Evolutionary conservation across 352 stramenopile genomes (phyloP), one percentile per base, ranked within the genome.

Genomic region (Peronospora farinosa): DNA sequence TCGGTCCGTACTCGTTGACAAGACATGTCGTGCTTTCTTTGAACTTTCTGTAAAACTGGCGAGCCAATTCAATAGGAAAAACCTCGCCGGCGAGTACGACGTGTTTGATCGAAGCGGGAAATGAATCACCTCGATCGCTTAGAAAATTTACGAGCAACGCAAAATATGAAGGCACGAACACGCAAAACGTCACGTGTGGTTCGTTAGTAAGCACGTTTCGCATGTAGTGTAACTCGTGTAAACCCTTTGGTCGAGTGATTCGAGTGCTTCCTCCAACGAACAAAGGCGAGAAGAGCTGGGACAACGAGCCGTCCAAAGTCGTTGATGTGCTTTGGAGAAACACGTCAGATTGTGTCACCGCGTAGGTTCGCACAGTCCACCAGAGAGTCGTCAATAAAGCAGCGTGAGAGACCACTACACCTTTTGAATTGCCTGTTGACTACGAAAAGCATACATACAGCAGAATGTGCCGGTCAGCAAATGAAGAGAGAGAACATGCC

Each of bases 261-360:
- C 23, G 23, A 27, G 23, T 64, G 35, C 61, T 67, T 10, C 38
- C 74, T 9, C 71, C 74, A 9, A 51, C 57, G 7, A 80, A 39
- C 8, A 82, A 57, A 15, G 73, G 69, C 11, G 74, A 72, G 27
- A 82, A 78, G 10, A 85, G 69, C 28, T 85, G 74, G 3, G 74
- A 82, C 2, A 85, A 52, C 31, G 71, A 85, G 6, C 71, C 71
- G 31, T 82, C 74, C 8, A 84, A 49, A 4, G 73, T 84, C 7
- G 65, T 69, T 2, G 74, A 75, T 17, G 71, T 85, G 60, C 63
- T 87, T 31, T 90, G 69, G 2, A 85, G 74, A 10, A 86, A 79
- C 8, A 82, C 52, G 51, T 88, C 71, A 28, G 65, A 67, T 2
- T 54, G 47, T n/a, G 54, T 57, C 23, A 72, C 67, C 8, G 51